These are phyloP conservation scores for Hansenula lynferdii DNA, from an alignment of 1,139 yeast species.

Conservation along the genomic window DNA sequence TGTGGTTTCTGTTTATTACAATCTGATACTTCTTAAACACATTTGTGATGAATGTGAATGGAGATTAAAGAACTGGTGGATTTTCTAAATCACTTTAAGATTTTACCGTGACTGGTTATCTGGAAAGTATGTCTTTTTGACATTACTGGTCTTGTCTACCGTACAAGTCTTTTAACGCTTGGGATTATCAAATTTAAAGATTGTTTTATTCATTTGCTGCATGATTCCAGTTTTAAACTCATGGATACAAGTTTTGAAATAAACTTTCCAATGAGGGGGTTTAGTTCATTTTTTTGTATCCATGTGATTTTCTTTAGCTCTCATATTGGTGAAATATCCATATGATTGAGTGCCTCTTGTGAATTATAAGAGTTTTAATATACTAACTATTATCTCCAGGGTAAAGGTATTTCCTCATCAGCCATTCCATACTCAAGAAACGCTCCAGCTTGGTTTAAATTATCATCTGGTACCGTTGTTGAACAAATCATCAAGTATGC, in stretches of 20 bases:
- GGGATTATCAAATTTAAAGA: not conserved
- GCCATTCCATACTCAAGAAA: slow-evolving; percentile 99
- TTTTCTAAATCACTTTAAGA: slow-evolving; percentile 5
- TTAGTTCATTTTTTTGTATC: not conserved
- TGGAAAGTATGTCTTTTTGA: not conserved
- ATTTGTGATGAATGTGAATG: not conserved
- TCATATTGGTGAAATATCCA: slow-evolving; percentile 1
- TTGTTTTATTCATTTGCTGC: slow-evolving; percentile 14
- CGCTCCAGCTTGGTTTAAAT: slow-evolving; percentile 99
- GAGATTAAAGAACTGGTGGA: not conserved
- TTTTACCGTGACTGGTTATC: not conserved
- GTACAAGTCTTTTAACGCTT: not conserved
- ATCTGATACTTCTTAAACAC: not conserved
- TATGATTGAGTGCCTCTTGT: slow-evolving; percentile 1
- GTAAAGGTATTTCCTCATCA: slow-evolving; percentile 99
- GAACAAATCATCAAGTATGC: slow-evolving; percentile 99
- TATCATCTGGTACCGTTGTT: slow-evolving; percentile 90
- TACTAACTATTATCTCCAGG: slow-evolving; percentile 48
- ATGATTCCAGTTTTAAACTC: slow-evolving; percentile 22
- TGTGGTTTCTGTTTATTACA: slow-evolving; percentile 22
- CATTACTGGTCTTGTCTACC: not conserved
- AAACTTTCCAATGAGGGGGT: too few relatives aligned
- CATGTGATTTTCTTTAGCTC: slow-evolving; percentile 3
- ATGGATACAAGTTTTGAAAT: slow-evolving; percentile 2
- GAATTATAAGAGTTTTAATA: slow-evolving; percentile 1